Evolutionary conservation across 306 rosid genomes (phyloP), one percentile per base, ranked within the genome.

Genomic region (Abrus precatorius): DNA sequence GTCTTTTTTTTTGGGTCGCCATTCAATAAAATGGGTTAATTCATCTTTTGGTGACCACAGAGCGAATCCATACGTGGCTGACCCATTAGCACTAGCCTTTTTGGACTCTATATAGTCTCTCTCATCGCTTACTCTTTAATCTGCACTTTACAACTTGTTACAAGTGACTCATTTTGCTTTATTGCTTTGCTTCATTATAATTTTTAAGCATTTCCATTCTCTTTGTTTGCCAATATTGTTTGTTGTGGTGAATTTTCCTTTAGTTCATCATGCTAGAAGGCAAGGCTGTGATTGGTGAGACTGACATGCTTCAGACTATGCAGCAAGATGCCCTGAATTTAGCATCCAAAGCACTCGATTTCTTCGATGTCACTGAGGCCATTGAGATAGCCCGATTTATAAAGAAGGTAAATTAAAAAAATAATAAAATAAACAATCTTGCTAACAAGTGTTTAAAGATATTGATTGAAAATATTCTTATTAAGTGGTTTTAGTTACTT

Each of bases 261-360:
- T 48, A 44, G 40, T 45, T 75, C 84, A 83, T 69, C 87, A 92
- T 94, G 98, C 71, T 92, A 12, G 95, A 94, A 82, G 98, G 97
- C 9, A 91, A 92, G 83, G 97, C 97, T 68, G 88, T 92, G 41
- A 80, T 92, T 53, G 93, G 91, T 47, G 97, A 92, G 76, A 90
- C 97, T 9, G 98, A 94, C 65, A 94, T 94, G 98, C 85, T 89
- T 74, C 89, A 88, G 43, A 85, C 84, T 29, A 92, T 92, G 97
- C 97, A 92, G 84, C 92, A 87, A 69, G 83, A 88, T 64, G 98
- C 98, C 8, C 77, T 92, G 20, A 68, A 81, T 61, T 82, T 91
- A 20, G 95, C 97, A n/a, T 85, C 97, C 32, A 94, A 94, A 78
- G 98, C 97, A 13, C 97, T 92, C 0, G 98, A 92, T 81, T 79